Evolutionary conservation across 2,329 filamentous ascomycete genomes (phyloP).

Genomic region (Trichoderma gracile): DNA sequence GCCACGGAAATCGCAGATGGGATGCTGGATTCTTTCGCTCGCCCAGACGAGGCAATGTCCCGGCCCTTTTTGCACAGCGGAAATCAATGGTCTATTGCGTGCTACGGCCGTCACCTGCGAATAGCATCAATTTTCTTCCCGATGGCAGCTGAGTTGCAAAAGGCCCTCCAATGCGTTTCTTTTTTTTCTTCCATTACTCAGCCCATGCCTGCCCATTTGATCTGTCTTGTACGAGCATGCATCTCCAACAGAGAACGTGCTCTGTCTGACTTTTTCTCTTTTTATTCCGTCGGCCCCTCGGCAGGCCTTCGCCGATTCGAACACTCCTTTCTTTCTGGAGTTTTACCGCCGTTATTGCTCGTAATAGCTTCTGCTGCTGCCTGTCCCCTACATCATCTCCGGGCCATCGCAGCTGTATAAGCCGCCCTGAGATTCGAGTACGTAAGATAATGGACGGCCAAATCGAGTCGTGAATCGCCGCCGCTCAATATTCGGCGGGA

Average conservation of each 20-base stretch:
- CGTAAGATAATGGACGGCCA: conserved; percentile 6
- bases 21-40: too few relatives aligned
- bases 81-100: too few relatives aligned
- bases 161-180: not conserved
- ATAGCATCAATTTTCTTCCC: too few relatives aligned
- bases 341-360: too few relatives aligned
- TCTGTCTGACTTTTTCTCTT: not conserved
- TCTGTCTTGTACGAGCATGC: not conserved
- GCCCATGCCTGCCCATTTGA: not conserved
- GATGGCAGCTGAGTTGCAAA: conserved; percentile 5
- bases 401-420: conserved; percentile 8
- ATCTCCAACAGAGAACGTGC: not conserved
- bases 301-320: too few relatives aligned
- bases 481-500: not conserved
- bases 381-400: too few relatives aligned
- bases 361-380: too few relatives aligned
- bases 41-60: too few relatives aligned
- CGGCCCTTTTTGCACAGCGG: too few relatives aligned
- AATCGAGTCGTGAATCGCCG: not conserved
- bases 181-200: not conserved
- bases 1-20: too few relatives aligned
- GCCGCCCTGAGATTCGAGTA: not conserved
- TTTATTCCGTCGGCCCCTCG: not conserved
- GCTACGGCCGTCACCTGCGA: too few relatives aligned
- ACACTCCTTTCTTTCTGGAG: too few relatives aligned